phyloP scores from a whole-genome alignment of 2,329 filamentous ascomycete species.

The Cadophora gregata region DNA sequence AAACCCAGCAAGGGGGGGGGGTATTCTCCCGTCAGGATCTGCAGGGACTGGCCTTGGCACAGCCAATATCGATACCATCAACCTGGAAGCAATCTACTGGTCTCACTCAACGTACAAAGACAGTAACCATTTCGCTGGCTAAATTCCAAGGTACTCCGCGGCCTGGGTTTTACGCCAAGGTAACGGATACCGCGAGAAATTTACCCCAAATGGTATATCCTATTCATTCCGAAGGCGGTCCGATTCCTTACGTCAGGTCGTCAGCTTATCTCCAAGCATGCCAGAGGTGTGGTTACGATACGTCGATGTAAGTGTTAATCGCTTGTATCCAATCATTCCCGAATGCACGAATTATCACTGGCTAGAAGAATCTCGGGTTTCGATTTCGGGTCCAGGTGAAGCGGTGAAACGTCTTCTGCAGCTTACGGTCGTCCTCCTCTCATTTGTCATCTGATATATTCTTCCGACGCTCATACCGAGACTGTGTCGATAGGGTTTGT shows the following conservation, averaged over 20 bases:
- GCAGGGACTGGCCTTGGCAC: background rate
- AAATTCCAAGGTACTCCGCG: background rate
- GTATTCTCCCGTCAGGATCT: background rate
- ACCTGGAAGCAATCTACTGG: background rate
- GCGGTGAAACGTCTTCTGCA: slow-evolving; percentile 1
- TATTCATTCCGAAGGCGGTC: background rate
- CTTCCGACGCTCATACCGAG: background rate
- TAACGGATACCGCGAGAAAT: background rate
- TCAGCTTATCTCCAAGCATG: background rate
- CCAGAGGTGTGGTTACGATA: background rate
- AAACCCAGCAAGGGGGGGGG: background rate
- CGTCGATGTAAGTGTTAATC: background rate
- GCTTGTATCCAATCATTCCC: background rate
- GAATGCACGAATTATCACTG: too few relatives aligned
- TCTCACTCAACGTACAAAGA: background rate
- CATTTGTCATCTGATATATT: slow-evolving; percentile 1
- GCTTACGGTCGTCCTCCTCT: background rate
- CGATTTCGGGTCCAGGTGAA: background rate
- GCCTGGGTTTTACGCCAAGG: background rate
- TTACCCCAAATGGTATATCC: background rate
- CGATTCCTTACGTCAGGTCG: background rate
- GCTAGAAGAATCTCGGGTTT: background rate
- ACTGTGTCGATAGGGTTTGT: background rate
- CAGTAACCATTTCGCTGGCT: too few relatives aligned
- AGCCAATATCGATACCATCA: background rate